Base-by-base conservation (phyloP, 2,329 filamentous ascomycete genomes). In the Aspergillus sp. region DNA sequence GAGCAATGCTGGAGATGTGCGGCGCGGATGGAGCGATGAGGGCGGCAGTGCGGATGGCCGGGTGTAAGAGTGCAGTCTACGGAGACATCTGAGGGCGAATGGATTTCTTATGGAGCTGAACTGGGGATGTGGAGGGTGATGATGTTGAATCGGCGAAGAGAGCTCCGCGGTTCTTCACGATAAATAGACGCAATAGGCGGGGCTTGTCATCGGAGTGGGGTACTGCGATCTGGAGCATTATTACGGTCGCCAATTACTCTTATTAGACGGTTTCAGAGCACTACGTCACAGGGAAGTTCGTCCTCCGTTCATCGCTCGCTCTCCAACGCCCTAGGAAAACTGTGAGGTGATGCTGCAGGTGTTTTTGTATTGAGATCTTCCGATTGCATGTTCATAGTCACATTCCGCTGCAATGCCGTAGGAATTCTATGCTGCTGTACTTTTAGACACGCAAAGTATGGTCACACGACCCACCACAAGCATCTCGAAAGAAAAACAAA, bases 181-280 rank as follows among this genome's bases (percentile, higher is more conserved):
- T 57, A 60, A 61, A 58, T 58, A 57, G 53, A 55, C 42, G 50
- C 52, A 45, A 57, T 54, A 44, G 51, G 60, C 56, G 59, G 60
- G 59, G 60, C 53, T 59, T 48, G 52, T 55, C 51, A 51, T 62
- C 58, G 60, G 58, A 63, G 60, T 63, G 60, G 59, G 59, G 60
- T 51, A 47, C 43, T 56, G 53, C 51, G 49, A 55, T 55, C 52
- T 48, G 48, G 47, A 53, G 38, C 43, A 50, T 51, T 36, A 50
- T 41, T 26, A 42, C 32, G 16, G 22, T n/a, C 19, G 16, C 20
- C 43, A 30, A 13, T 36, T 20, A n/a, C 36, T 53, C 35, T 38
- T 38, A 38, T 38, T 38, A 42, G 35, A 17, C 14, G 6, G 3
- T 38, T 38, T 38, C 6, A 11, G 14, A 17, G 14, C 8, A n/a